These are phyloP conservation scores for Ceratobasidium sp. DNA, from an alignment of 1,284 basidiomycete species.

Conservation along the genomic window DNA sequence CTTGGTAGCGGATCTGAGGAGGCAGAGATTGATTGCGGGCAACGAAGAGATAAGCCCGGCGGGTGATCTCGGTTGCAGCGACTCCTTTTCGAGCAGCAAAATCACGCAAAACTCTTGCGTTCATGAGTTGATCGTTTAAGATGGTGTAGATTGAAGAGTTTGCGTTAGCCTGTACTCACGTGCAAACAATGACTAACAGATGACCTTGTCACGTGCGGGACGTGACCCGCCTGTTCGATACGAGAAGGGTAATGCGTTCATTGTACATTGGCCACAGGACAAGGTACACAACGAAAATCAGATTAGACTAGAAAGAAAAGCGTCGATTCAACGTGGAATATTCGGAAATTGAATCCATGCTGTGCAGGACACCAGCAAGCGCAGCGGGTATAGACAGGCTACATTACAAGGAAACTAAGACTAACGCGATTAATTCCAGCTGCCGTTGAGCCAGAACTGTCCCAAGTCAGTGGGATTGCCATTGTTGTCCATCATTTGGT, in stretches of 20 bases:
- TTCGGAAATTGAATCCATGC: not conserved
- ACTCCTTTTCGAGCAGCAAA: slow-evolving; percentile 78
- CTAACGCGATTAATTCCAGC: not conserved
- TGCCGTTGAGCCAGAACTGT: not conserved
- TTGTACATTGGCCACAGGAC: slow-evolving; percentile 24
- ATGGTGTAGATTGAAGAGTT: not conserved
- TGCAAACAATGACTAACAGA: not conserved
- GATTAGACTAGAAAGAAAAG: not conserved
- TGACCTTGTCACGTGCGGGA: not conserved
- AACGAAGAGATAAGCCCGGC: slow-evolving; percentile 88
- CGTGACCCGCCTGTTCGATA: not conserved
- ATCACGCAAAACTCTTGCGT: slow-evolving; percentile 73
- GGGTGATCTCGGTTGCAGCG: slow-evolving; percentile 75
- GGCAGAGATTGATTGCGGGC: slow-evolving; percentile 87
- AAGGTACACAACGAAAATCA: slow-evolving; percentile 27
- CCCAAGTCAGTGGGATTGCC: slow-evolving; percentile 10
- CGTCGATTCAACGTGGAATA: not conserved
- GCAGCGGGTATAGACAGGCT: slow-evolving; percentile 30
- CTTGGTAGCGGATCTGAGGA: slow-evolving; percentile 88
- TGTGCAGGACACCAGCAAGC: slow-evolving; percentile 15
- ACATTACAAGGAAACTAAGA: not conserved
- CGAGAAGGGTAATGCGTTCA: not conserved
- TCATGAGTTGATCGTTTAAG: slow-evolving; percentile 45
- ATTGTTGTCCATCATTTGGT: slow-evolving; percentile 52
- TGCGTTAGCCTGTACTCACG: not conserved